Base-by-base conservation (phyloP, 805 yeast species). In the Metschnikowia bowlesiae region DNA sequence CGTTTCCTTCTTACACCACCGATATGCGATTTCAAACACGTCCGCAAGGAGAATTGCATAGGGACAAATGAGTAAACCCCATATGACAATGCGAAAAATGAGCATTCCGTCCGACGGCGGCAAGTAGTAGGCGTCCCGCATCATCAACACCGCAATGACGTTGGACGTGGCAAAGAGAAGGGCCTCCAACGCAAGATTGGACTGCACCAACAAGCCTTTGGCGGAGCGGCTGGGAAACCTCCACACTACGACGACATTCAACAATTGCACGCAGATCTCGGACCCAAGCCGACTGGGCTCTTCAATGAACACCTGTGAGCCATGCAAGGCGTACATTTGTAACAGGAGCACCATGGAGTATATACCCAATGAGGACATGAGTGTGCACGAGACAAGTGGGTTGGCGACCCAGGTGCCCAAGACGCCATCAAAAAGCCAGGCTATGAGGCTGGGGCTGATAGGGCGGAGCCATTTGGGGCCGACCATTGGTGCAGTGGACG, bases 241-340 rank as follows among this genome's bases (percentile, higher is more conserved):
- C 2, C 61, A 2, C 6, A 70, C 53, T 42, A 70, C 68, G n/a
- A 63, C 13, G 22, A 69, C 18, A 52, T 68, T 67, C 39, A 70
- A 55, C 14, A 56, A 30, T 32, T 66, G 59, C 35, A 68, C 66
- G 6, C 62, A 29, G 13, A 66, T 31, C 44, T 69, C 71, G 35
- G 47, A 47, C 3, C 52, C 52, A 37, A 47, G 49, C 5, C 50
- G 46, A 14, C 46, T 6, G 7, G 16, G 7, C 5, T 11, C 4
- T 8, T 44, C 40, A 13, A 28, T 10, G 10, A 44, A 34, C 28
- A 44, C 46, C 16, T 10, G 37, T 11, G 29, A 2, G 7, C 46
- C 46, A 16, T 44, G 34, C 10, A 14, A 18, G 33, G 6, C 6
- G 10, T 18, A 26, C 34, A 44, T 35, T 8, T 35, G 39, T 8